A percentile compares a stretch with the other conserved stretches of the same genome.
phyloP scores from a whole-genome alignment of 176 grass and related monocot species.

The Cymbopogon citratus region DNA sequence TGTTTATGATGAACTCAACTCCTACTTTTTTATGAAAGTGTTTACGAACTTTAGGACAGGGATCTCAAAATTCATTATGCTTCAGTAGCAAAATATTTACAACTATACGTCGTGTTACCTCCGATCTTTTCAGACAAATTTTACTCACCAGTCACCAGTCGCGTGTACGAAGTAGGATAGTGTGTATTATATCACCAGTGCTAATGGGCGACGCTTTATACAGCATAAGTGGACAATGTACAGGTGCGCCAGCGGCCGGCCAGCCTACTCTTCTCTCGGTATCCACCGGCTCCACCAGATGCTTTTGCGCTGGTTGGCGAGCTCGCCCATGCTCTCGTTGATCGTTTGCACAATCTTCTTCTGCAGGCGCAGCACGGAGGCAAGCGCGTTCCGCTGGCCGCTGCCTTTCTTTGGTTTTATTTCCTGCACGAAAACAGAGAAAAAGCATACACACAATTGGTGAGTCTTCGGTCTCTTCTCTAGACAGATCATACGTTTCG shows the following conservation, averaged over 20 bases:
- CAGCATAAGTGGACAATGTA: conserved; percentile 1
- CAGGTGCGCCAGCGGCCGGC: background rate
- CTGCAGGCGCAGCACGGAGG: conserved; percentile 67
- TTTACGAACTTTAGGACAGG: background rate
- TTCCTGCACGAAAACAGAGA: conserved; percentile 45
- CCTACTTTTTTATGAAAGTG: background rate
- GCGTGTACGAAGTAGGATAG: background rate
- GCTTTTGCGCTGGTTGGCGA: conserved; percentile 67
- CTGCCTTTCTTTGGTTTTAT: conserved; percentile 66
- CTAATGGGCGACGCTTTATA: conserved; percentile 4
- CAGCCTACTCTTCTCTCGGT: conserved; percentile 63
- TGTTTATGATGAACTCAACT: background rate
- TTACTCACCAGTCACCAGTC: conserved; percentile 22
- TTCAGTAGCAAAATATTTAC: conserved; percentile 33
- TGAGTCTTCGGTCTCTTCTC: conserved; percentile 14
- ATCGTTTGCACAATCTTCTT: conserved; percentile 75
- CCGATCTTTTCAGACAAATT: conserved; percentile 16
- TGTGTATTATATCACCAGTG: background rate
- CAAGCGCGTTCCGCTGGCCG: conserved; percentile 64
- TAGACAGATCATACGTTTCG: background rate
- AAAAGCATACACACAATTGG: background rate
- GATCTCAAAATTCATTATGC: background rate
- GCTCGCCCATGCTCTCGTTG: conserved; percentile 81
- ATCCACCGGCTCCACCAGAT: conserved; percentile 99
- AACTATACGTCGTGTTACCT: conserved; percentile 15